phyloP scores from a whole-genome alignment of 768 basidiomycete genomes.

The Leccinum arenicola region DNA sequence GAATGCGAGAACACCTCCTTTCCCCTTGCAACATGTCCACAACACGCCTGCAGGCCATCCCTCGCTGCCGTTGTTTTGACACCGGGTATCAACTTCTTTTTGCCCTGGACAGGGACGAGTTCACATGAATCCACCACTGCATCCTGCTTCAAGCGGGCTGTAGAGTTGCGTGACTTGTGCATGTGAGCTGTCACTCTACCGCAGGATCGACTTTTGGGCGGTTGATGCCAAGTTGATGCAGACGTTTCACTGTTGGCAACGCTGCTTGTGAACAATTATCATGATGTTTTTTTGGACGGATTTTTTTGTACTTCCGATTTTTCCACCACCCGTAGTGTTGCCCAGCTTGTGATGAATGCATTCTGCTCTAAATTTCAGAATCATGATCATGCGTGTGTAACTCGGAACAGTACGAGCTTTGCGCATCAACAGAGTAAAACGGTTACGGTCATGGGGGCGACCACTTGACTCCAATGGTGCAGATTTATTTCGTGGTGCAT shows the following conservation, averaged over 20 bases:
- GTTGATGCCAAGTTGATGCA: neutral
- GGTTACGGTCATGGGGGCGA: neutral
- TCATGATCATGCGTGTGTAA: neutral
- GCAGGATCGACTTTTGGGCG: conserved; percentile 3
- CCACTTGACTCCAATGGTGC: neutral
- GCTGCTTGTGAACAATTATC: neutral
- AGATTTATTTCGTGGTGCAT: neutral
- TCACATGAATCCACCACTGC: neutral
- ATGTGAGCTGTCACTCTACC: conserved; percentile 4
- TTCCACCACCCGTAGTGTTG: conserved; percentile 1
- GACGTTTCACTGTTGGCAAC: neutral
- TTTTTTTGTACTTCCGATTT: neutral
- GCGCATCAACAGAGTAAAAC: neutral
- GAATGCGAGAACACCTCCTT: conserved; percentile 17
- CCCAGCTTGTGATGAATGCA: neutral
- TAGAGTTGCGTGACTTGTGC: neutral
- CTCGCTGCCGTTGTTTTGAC: conserved; percentile 8
- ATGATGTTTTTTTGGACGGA: neutral
- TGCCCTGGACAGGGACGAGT: conserved; percentile 1
- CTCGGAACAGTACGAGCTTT: neutral
- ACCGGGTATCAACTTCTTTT: conserved; percentile 7
- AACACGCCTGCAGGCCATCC: conserved; percentile 11
- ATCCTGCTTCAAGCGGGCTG: conserved; percentile 11
- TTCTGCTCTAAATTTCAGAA: neutral
- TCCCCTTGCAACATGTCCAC: conserved; percentile 17